A percentile compares a stretch with the other conserved stretches of the same genome.
phyloP scores from a whole-genome alignment of 2,329 filamentous ascomycete genomes.

The Xylariaceae sp. region DNA sequence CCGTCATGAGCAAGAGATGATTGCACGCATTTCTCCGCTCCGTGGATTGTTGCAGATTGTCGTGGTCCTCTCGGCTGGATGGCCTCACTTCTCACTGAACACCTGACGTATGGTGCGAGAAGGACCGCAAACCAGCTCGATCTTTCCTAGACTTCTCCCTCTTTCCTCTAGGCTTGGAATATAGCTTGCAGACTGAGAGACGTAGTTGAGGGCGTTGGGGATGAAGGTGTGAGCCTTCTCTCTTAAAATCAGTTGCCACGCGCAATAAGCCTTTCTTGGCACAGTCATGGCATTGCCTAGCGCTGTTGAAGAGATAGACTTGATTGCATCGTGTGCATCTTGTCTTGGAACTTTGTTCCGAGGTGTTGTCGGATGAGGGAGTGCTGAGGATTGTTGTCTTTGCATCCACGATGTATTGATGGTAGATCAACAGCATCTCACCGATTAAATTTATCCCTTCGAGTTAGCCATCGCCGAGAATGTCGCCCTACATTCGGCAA shows the following conservation, averaged over 20 bases:
- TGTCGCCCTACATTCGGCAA: slow-evolving; percentile 82
- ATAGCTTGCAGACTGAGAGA: slow-evolving; percentile 52
- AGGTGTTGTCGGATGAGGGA: slow-evolving; percentile 76
- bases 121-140: slow-evolving; percentile 67
- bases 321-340: slow-evolving; percentile 42
- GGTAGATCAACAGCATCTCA: slow-evolving; percentile 45
- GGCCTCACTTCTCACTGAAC: slow-evolving; percentile 36
- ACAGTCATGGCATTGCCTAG: slow-evolving; percentile 1
- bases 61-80: slow-evolving; percentile 77
- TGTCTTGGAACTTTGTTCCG: slow-evolving; percentile 39
- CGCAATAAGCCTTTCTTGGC: slow-evolving; percentile 25
- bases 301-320: background rate
- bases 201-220: slow-evolving; percentile 68
- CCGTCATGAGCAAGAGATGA: slow-evolving; percentile 34
- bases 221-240: slow-evolving; percentile 64
- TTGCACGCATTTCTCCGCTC: slow-evolving; percentile 40
- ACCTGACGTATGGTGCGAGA: slow-evolving; percentile 27
- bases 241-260: slow-evolving; percentile 68
- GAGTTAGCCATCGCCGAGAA: slow-evolving; percentile 87
- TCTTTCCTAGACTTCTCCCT: slow-evolving; percentile 62
- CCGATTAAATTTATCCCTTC: slow-evolving; percentile 72
- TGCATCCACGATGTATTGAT: slow-evolving; percentile 6
- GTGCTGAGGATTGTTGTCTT: slow-evolving; percentile 14
- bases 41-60: slow-evolving; percentile 63
- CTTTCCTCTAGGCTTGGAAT: slow-evolving; percentile 41